Evolutionary conservation across 805 yeast species (phyloP), one percentile per base, ranked within the genome.

Genomic region (Lachancea meyersii): DNA sequence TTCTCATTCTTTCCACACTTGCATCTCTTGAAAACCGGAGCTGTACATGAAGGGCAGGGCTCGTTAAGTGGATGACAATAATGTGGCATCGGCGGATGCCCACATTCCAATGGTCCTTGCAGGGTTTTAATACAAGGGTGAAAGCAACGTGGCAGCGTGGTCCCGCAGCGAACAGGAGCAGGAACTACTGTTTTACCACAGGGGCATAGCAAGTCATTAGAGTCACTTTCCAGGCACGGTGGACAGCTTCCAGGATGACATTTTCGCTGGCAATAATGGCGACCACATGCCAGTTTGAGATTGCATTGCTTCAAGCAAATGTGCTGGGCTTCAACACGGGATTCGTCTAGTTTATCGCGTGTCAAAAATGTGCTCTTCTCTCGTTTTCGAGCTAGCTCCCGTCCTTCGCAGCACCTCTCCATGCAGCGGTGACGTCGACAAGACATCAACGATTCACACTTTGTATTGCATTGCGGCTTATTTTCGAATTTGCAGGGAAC

Each of bases 141-240:
- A 19, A 67, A 69, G 63, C 96, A 86, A 9, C 70, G 71, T 3
- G 82, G 82, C 26, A 84, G 57, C 35, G 63, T 69, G 0, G 86
- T 76, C 11, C 95, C 95, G 65, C 96, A 86, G 49, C 95, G 67
- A 8, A 86, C 86, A 0, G 96, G 96, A 0, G 95, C 95, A 17
- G 71, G 73, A 5, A 86, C 70, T 3, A 83, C 73, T 0, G 95
- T 86, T 48, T 73, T 70, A 2, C 95, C 95, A 67, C 96, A 86
- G 38, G 81, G 73, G 56, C 96, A 86, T 2, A 78, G 75, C 51
- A 84, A 65, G 57, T 86, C 95, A 16, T 84, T 86, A 31, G 80
- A 76, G n/a, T 83, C 73, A 4, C 91, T 80, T 54, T 86, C 94
- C 38, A 84, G 59, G 58, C 96, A 86, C 10, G 88, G 83, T 3